Evolutionary conservation across 2,329 filamentous ascomycete genomes (phyloP).

Genomic region (Fusarium marasasianum): DNA sequence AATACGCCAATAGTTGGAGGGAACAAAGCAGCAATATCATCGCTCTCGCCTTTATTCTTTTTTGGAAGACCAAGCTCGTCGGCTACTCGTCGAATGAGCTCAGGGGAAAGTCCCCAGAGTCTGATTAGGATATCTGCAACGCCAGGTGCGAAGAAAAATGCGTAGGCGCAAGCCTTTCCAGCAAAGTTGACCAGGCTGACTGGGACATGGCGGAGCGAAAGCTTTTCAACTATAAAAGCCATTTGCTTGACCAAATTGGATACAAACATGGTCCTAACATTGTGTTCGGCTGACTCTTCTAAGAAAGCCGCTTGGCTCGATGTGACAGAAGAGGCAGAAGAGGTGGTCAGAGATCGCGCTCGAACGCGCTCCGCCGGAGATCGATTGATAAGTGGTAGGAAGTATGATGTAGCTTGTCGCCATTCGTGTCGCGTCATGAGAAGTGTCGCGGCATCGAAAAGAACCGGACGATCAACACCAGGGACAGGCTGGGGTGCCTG

Average conservation of each 20-base stretch:
- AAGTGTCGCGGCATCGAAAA: slow-evolving; percentile 80
- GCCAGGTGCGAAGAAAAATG: slow-evolving; percentile 91
- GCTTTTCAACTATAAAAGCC: slow-evolving; percentile 86
- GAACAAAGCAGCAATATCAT: slow-evolving; percentile 74
- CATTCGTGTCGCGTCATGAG: slow-evolving; percentile 93
- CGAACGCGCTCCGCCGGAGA: slow-evolving; percentile 57
- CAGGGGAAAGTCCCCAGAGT: slow-evolving; percentile 78
- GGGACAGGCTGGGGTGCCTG: slow-evolving; percentile 74
- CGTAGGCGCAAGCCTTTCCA: slow-evolving; percentile 90
- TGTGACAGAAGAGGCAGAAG: slow-evolving; percentile 70
- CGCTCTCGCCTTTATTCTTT: slow-evolving; percentile 64
- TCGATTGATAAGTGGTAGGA: slow-evolving; percentile 69
- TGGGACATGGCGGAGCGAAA: slow-evolving; percentile 78
- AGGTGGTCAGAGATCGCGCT: slow-evolving; percentile 58
- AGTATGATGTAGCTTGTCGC: slow-evolving; percentile 76
- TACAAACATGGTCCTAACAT: slow-evolving; percentile 86
- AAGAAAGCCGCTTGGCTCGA: slow-evolving; percentile 68
- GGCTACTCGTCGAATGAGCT: slow-evolving; percentile 75
- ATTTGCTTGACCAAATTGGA: slow-evolving; percentile 85
- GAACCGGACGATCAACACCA: slow-evolving; percentile 81
- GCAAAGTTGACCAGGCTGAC: slow-evolving; percentile 82
- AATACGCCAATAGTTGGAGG: slow-evolving; percentile 70
- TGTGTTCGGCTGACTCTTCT: slow-evolving; percentile 80
- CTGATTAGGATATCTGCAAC: slow-evolving; percentile 85
- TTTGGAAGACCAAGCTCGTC: slow-evolving; percentile 73